phyloP scores from a whole-genome alignment of 768 basidiomycete species.

The Mycena haematopus region DNA sequence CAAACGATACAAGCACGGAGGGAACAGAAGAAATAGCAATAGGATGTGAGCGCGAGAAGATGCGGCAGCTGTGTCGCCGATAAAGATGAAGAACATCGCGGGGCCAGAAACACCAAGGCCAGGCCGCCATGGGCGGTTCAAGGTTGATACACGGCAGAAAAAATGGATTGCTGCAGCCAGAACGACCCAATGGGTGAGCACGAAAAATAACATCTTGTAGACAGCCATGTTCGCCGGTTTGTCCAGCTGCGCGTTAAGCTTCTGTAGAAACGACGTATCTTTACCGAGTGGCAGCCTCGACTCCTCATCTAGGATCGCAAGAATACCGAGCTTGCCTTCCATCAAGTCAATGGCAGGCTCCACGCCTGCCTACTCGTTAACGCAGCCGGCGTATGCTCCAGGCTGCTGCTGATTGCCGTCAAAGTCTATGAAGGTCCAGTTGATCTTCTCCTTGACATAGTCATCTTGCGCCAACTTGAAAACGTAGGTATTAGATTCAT shows the following conservation, averaged over 20 bases:
- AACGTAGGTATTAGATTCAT: conserved; percentile 99
- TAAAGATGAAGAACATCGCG: not conserved
- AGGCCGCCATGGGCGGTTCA: not conserved
- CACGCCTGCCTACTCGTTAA: no score
- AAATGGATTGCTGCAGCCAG: not conserved
- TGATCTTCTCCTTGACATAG: conserved; percentile 97
- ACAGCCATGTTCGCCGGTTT: conserved; percentile 87
- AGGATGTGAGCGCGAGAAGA: not conserved
- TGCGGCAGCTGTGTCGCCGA: no score
- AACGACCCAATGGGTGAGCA: not conserved
- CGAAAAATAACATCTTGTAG: conserved; percentile 60
- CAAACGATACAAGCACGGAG: conserved; percentile 48
- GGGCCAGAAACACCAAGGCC: not conserved
- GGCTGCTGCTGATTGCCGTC: conserved; percentile 99
- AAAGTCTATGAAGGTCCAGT: conserved; percentile 99
- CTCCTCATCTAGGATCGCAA: conserved; percentile 96
- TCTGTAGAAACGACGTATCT: conserved; percentile 91
- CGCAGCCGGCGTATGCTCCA: no score
- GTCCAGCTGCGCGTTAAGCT: conserved; percentile 84
- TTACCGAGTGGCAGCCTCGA: conserved; percentile 94
- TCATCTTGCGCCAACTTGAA: conserved; percentile 99
- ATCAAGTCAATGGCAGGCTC: conserved; percentile 98
- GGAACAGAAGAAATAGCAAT: conserved; percentile 35
- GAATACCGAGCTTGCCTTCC: conserved; percentile 94
- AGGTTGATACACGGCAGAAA: not conserved